Percentiles rank a stretch among this genome's conserved stretches.
Evolutionary conservation across 1,284 basidiomycete species (phyloP).

Genomic region (Cutaneotrichosporon sp.): DNA sequence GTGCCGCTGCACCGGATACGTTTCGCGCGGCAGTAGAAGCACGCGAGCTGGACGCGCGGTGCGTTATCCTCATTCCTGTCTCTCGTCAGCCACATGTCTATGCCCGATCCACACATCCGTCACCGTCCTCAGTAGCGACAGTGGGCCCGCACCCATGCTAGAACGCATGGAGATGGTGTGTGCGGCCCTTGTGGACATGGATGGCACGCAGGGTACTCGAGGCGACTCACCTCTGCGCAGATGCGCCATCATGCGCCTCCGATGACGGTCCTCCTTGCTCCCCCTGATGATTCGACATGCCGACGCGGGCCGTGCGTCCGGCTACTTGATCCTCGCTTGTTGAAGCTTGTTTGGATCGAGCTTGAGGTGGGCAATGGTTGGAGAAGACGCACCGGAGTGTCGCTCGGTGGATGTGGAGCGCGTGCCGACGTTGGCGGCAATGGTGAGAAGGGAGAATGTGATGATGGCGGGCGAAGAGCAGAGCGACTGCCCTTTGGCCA

Average conservation of each 20-base stretch:
- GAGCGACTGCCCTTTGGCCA: no score
- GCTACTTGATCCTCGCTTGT: not conserved
- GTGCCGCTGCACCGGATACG: conserved; percentile 53
- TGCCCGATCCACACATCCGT: not conserved
- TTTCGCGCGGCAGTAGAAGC: conserved; percentile 51
- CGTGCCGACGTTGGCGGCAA: not conserved
- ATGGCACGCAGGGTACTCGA: not conserved
- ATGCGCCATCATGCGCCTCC: not conserved
- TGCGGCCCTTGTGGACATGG: not conserved
- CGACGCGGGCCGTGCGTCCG: not conserved
- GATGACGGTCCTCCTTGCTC: not conserved
- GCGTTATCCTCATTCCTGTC: conserved; percentile 4
- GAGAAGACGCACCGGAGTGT: not conserved
- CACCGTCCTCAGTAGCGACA: no score
- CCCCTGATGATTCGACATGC: not conserved
- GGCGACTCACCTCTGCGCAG: not conserved
- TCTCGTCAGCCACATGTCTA: conserved; percentile 5
- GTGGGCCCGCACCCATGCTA: not conserved
- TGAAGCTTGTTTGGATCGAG: not conserved
- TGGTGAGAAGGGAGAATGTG: not conserved
- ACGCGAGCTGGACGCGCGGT: conserved; percentile 32
- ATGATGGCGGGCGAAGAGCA: no score
- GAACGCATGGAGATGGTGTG: not conserved
- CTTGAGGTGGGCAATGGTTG: not conserved
- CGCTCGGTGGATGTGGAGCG: not conserved